Conservation (phyloP, 306 rosid species). For the Bauhinia variegata region DNA sequence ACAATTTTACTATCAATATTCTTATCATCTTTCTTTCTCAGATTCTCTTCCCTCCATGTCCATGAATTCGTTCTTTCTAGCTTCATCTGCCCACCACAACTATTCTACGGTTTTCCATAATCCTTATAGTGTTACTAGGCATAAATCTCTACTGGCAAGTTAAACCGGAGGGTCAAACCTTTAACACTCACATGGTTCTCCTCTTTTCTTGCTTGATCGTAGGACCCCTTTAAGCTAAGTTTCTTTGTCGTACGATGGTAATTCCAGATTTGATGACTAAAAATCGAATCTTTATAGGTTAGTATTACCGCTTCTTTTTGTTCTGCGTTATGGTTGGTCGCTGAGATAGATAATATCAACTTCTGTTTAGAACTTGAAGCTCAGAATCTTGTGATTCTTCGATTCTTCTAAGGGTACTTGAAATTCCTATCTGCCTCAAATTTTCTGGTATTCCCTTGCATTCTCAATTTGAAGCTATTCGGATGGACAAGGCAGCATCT, state of each 20-base stretch:
- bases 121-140: constrained; percentile 27
- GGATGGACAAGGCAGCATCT: constrained; percentile 84
- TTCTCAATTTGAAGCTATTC: constrained; percentile 53
- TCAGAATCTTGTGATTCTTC: constrained; percentile 70
- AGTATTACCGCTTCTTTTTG: constrained; percentile 51
- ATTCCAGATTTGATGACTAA: constrained; percentile 40
- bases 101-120: constrained; percentile 20
- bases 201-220: constrained; percentile 37
- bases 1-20: constrained; percentile 47
- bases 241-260: constrained; percentile 34
- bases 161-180: constrained; percentile 36
- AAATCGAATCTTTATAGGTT: constrained; percentile 61
- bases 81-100: constrained; percentile 38
- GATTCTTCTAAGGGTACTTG: constrained; percentile 45
- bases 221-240: constrained; percentile 33
- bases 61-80: constrained; percentile 43
- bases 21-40: constrained; percentile 35
- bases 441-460: constrained; percentile 38
- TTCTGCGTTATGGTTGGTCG: constrained; percentile 66
- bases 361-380: constrained; percentile 63
- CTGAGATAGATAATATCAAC: constrained; percentile 54
- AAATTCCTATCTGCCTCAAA: constrained; percentile 43
- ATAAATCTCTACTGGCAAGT: constrained; percentile 31
- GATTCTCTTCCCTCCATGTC: constrained; percentile 45
- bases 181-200: constrained; percentile 45